Percentiles rank a stretch among this genome's conserved stretches.
Evolutionary conservation across 495 filamentous ascomycete genomes (phyloP).

Genomic region (Pseudoneurospora amorphoporcata): DNA sequence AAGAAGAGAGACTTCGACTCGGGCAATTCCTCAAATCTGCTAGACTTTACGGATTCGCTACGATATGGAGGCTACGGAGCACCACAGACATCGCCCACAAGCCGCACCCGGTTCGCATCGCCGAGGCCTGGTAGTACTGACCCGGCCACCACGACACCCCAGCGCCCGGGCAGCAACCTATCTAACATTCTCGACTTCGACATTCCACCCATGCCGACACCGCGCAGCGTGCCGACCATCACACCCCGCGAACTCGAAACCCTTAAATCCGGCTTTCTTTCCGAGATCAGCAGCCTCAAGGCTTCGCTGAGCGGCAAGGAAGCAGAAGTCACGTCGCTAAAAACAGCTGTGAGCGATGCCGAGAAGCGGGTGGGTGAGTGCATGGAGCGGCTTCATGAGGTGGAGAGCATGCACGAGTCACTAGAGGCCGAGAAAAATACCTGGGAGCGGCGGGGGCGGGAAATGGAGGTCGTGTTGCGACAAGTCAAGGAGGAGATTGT

Average conservation of each 20-base stretch:
- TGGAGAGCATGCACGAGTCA: constrained; percentile 53
- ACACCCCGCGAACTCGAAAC: constrained; percentile 87
- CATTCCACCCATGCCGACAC: constrained; percentile 78
- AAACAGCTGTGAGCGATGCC: constrained; percentile 75
- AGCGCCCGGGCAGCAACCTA: constrained; percentile 15
- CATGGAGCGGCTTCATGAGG: constrained; percentile 68
- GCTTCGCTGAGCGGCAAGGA: constrained; percentile 85
- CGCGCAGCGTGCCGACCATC: constrained; percentile 80
- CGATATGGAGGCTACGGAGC: constrained; percentile 30
- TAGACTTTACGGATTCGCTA: constrained; percentile 82
- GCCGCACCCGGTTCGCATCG: constrained; percentile 14
- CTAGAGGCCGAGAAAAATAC: constrained; percentile 66
- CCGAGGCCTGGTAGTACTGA: constrained; percentile 1
- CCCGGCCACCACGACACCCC: constrained; percentile 23
- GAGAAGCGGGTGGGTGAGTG: constrained; percentile 86
- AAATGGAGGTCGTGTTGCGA: constrained; percentile 72
- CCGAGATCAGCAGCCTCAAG: constrained; percentile 80
- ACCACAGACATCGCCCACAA: constrained; percentile 17
- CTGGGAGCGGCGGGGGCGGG: constrained; percentile 73
- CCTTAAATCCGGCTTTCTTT: constrained; percentile 78
- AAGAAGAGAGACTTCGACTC: constrained; percentile 18
- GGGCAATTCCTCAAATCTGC: constrained; percentile 59
- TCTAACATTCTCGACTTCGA: constrained; percentile 83
- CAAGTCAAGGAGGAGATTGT: constrained; percentile 75
- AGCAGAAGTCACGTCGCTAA: constrained; percentile 75